Base-by-base conservation (phyloP, 176 grass and related monocot species). In the Hordeum marinum region DNA sequence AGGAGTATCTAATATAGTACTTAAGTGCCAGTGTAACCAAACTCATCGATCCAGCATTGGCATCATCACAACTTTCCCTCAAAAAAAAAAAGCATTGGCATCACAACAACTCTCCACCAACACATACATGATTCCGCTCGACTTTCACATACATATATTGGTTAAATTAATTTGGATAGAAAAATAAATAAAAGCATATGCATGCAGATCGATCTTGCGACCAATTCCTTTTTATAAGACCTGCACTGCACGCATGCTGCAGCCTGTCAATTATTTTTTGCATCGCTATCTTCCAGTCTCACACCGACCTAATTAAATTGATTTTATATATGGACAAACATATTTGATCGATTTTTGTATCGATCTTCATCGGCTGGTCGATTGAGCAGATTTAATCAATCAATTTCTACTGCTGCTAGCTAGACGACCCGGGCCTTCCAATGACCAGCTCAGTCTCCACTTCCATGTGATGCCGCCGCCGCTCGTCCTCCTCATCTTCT, bases 401-500 rank as follows among this genome's bases (percentile, higher is more conserved):
- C 32, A 35, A 55, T 55, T 21, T 21, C 39, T 41, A 59, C 58
- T 24, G 71, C 41, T 50, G 21, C 12, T 34, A 72, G 76, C 35
- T 62, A 62, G 68, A 23, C 3, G 27, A 83, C 57, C 87, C 84
- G 7, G 77, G 84, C 46, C 72, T 76, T 76, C 95, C 92, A 43
- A 97, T 94, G 26, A 87, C 82, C 48, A 94, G 35, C 50, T 97
- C 88, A 2, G 95, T 97, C 89, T 97, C 92, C 68, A 91, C 95
- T 12, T 91, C 90, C 52, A 85, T 82, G 31, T 58, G 31, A 32
- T 76, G 68, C 11, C 3, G 6, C 18, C 9, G 0, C 52, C 40
- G 50, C 21, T 76, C 12, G 8, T 45, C 59, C 17, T 55, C 64
- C 12, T 40, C 37, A 4, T 9, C 45, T 17, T 54, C 66, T 4